These are phyloP conservation scores for Strigomonas culicis DNA, from an alignment of 208 protist species.

Conservation along the genomic window DNA sequence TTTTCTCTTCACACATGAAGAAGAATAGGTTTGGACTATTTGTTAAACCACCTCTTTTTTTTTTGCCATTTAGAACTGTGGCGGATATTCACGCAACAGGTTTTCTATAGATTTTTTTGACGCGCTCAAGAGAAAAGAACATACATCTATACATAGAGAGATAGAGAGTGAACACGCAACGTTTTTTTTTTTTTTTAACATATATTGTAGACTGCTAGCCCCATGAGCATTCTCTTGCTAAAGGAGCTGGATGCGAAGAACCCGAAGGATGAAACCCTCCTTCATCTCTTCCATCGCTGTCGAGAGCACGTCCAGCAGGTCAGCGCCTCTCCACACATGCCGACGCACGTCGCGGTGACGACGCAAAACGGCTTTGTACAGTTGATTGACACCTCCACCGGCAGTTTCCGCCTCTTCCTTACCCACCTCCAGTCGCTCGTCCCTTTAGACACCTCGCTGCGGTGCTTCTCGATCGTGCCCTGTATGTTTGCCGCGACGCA, in stretches of 20 bases:
- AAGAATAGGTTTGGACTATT: too few species aligned
- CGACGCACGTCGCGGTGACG: conserved; percentile 56
- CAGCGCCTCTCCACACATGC: conserved; percentile 37
- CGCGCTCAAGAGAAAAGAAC: too few species aligned
- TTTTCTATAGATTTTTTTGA: too few species aligned
- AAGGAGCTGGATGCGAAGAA: conserved; percentile 46
- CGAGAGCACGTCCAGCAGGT: conserved; percentile 61
- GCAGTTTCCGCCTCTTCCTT: conserved; percentile 76
- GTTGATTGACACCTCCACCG: conserved; percentile 55
- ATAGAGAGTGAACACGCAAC: too few species aligned
- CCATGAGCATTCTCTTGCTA: conserved; percentile 45
- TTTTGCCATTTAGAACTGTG: too few species aligned
- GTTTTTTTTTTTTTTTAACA: too few species aligned
- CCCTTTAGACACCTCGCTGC: conserved; percentile 58
- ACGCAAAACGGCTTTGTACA: conserved; percentile 78
- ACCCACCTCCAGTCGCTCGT: conserved; percentile 50
- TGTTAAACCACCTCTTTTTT: too few species aligned
- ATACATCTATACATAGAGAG: too few species aligned
- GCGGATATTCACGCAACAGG: too few species aligned
- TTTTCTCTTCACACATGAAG: conserved; percentile 3
- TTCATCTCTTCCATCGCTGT: conserved; percentile 64
- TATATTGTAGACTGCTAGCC: neutral
- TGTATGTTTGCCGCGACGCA: conserved; percentile 1
- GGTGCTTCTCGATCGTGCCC: conserved; percentile 77
- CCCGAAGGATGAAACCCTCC: conserved; percentile 34